Percentiles rank a stretch among this genome's conserved stretches.
Conservation (phyloP, 345 rosid genomes). For the Aethionema arabicum region DNA sequence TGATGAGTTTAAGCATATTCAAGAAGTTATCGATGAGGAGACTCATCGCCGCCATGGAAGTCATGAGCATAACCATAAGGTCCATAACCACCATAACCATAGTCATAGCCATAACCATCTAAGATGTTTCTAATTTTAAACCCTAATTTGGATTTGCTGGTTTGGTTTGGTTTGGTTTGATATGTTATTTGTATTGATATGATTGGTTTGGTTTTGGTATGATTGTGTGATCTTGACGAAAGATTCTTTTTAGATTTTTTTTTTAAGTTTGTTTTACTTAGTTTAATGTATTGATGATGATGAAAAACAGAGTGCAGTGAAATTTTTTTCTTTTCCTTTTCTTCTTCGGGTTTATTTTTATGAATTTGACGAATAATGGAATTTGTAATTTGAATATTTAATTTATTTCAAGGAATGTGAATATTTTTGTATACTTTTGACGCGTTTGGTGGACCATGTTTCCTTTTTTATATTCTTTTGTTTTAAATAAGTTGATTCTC, state of each 20-base stretch:
- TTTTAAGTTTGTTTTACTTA: background rate
- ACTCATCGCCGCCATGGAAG: constrained; percentile 41
- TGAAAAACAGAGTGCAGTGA: constrained; percentile 25
- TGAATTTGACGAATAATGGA: constrained; percentile 25
- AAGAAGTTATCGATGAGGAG: constrained; percentile 64
- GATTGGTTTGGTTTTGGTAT: constrained; percentile 26
- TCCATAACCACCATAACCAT: constrained; percentile 40
- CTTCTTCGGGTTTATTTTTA: background rate
- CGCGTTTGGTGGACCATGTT: constrained; percentile 35
- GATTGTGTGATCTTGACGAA: constrained; percentile 18
- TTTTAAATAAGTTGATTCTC: constrained; percentile 16
- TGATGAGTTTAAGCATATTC: constrained; percentile 68
- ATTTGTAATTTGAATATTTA: constrained; percentile 22
- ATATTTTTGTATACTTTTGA: constrained; percentile 5
- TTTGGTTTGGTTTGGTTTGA: constrained; percentile 24
- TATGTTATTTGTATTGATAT: constrained; percentile 16
- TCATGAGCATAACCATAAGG: constrained; percentile 29
- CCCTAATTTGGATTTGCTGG: constrained; percentile 19
- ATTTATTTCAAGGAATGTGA: constrained; percentile 27
- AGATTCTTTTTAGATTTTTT: background rate
- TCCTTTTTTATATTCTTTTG: constrained; percentile 22
- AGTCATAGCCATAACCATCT: constrained; percentile 30
- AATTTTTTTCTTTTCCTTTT: background rate
- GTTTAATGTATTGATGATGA: constrained; percentile 26
- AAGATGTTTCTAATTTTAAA: constrained; percentile 19